Base-by-base conservation (phyloP, 2,329 filamentous ascomycete species). In the Xylaria sp. region DNA sequence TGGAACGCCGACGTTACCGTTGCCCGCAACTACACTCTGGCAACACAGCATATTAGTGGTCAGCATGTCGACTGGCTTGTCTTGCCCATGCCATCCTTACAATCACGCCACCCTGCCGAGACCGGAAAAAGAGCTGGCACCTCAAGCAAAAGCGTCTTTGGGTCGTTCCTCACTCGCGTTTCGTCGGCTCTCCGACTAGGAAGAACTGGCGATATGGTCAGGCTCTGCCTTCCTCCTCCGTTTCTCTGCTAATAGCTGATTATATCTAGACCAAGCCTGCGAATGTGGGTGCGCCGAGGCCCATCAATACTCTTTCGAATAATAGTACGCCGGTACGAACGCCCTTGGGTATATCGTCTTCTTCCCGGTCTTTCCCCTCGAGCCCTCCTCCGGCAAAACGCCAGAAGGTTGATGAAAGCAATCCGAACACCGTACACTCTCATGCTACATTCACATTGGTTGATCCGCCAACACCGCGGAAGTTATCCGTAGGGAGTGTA, bases 241-340 rank as follows among this genome's bases (percentile, higher is more conserved):
- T n/a, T n/a, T 55, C 8, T 40, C 7, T 40, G 13, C 33, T 10
- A 40, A 6, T 5, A 31, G 41, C 60, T 65, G 41, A 63, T 53
- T 46, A 13, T 27, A 27, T 15, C 21, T 17, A 65, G 65, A 44
- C 40, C 25, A 67, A 66, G 31, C 65, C 58, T 19, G 44, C 8
- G 27, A 54, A 44, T 23, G 21, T 66, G 17, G 64, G 54, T 62
- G 54, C 49, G 46, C 48, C 61, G 6, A 58, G 8, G n/a, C 70
- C 69, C 53, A 51, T 64, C 6, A 71, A 72, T n/a, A 68, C 51
- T 25, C 68, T 73, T 35, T 66, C 61, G 33, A 65, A 63, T 13
- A 66, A 54, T 15, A 63, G 40, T 25, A 61, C 54, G 17, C 21
- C 53, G 40, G 37, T 60, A 15, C 53, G 58, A 47, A 31, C 23